Percentiles rank a stretch among this genome's conserved stretches.
Conservation (phyloP, 2,329 filamentous ascomycete genomes). For the Neopestalotiopsis sp. region DNA sequence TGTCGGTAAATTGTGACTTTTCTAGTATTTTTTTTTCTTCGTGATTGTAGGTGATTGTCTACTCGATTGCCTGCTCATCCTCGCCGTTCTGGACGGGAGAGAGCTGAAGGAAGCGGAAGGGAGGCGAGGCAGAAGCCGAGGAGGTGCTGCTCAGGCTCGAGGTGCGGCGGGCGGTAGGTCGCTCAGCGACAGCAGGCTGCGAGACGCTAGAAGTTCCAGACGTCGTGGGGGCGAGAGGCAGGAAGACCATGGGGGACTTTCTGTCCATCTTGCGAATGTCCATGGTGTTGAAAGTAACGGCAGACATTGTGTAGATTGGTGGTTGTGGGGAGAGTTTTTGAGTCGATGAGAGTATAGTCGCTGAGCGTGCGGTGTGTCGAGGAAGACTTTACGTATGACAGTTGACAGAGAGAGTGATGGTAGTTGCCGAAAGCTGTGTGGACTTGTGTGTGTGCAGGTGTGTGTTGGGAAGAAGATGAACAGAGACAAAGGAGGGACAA, state of each 20-base stretch:
- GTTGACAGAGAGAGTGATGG: constrained; percentile 17
- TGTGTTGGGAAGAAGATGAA: not conserved
- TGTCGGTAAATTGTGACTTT: not conserved
- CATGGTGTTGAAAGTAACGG: constrained; percentile 25
- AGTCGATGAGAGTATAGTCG: not conserved
- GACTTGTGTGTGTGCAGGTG: constrained; percentile 13
- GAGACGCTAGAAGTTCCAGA: constrained; percentile 58
- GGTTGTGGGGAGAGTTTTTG: constrained; percentile 27
- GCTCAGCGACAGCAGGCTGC: constrained; percentile 28
- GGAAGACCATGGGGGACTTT: constrained; percentile 49
- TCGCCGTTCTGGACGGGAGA: constrained; percentile 69
- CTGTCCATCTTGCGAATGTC: constrained; percentile 27
- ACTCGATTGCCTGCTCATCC: constrained; percentile 54
- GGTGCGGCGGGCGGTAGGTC: constrained; percentile 48
- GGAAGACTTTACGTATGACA: constrained; percentile 13
- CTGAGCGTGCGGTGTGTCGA: not conserved
- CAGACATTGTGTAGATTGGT: constrained; percentile 17
- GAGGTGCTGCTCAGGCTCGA: constrained; percentile 57
- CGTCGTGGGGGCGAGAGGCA: constrained; percentile 63
- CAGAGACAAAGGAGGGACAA: not conserved
- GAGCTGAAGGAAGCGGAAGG: constrained; percentile 64
- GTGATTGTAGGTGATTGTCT: constrained; percentile 20
- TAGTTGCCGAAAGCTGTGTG: constrained; percentile 3
- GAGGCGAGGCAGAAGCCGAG: constrained; percentile 31
- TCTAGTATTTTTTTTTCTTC: not conserved